Evolutionary conservation across 2,329 filamentous ascomycete species (phyloP).

Genomic region (Clonostachys solani): DNA sequence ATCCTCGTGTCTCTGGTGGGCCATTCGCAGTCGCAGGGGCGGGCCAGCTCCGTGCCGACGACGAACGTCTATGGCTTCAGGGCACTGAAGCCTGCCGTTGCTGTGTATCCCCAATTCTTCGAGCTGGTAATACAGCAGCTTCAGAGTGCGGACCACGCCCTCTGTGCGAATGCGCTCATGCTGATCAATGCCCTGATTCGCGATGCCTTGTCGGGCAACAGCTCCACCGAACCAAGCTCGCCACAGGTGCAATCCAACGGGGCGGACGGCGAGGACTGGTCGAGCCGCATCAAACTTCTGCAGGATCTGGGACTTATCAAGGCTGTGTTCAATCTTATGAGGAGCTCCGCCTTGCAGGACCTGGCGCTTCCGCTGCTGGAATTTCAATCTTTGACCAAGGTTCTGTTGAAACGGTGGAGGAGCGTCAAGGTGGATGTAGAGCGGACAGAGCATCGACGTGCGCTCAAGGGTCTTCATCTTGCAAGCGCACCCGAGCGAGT

Average conservation of each 20-base stretch:
- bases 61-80: conserved; percentile 76
- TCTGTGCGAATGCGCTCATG: conserved; percentile 93
- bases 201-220: conserved; percentile 78
- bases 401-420: conserved; percentile 82
- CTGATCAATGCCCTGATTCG: conserved; percentile 93
- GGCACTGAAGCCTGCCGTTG: conserved; percentile 86
- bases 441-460: conserved; percentile 80
- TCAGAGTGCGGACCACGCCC: conserved; percentile 88
- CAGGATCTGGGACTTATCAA: conserved; percentile 93
- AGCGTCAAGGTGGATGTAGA: conserved; percentile 82
- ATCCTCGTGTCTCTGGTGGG: conserved; percentile 92
- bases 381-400: conserved; percentile 88
- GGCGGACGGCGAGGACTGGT: conserved; percentile 68
- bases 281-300: conserved; percentile 87
- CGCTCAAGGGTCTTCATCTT: conserved; percentile 80
- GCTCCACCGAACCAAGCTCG: conserved; percentile 56
- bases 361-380: conserved; percentile 85
- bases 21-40: conserved; percentile 60
- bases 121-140: conserved; percentile 90
- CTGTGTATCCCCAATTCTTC: conserved; percentile 88
- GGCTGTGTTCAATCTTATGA: conserved; percentile 89
- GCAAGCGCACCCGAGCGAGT: conserved; percentile 67
- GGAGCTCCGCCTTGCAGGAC: conserved; percentile 87
- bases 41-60: conserved; percentile 15
- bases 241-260: conserved; percentile 17